Evolutionary conservation across 2,329 filamentous ascomycete species (phyloP), one percentile per base, ranked within the genome.

Genomic region (Xylariaceae sp.): DNA sequence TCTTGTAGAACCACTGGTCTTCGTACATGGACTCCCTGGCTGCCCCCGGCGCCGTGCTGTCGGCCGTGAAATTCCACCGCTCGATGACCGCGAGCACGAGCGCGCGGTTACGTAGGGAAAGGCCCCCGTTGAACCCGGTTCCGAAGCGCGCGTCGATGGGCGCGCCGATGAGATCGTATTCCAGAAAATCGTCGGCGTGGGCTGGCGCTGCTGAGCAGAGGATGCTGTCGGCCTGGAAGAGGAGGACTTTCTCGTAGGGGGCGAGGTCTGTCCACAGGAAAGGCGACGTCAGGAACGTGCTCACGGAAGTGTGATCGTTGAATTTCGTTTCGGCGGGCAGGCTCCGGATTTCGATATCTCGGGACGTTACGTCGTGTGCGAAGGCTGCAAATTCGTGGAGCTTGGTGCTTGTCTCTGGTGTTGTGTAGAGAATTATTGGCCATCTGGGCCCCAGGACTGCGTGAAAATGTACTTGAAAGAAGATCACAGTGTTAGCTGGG

Each of bases 401-500:
- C 3, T 22, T 39, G 3, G 52, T 29, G 42, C 55, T 58, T 6
- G 49, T 60, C 42, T 57, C 55, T n/a, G 60, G 52, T 2, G 64
- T 60, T 0, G 71, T 73, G 50, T 68, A 70, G 34, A 73, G 64
- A 19, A 73, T 59, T 32, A 74, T 64, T 4, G 69, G 69, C 70
- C 71, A 74, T 8, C 53, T 50, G 8, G 70, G 68, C 1, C 70
- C 71, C 4, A 74, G 65, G 10, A 69, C 63, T 34, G 56, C 57
- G 32, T 60, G 54, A 49, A 67, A 70, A 44, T 70, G 67, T 12
- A 70, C 48, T 47, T 10, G 16, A 4, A n/a, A 20, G 16, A 22
- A 43, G 35, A n/a, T 20, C 14, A 22, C 14, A 17, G 17, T 7
- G 6, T 7, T 20, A n/a, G 19, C 14, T 6, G 22, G 5, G 11